Evolutionary conservation across 805 yeast species (phyloP), one percentile per base, ranked within the genome.

Genomic region (Kluyveromyces aestuarii): DNA sequence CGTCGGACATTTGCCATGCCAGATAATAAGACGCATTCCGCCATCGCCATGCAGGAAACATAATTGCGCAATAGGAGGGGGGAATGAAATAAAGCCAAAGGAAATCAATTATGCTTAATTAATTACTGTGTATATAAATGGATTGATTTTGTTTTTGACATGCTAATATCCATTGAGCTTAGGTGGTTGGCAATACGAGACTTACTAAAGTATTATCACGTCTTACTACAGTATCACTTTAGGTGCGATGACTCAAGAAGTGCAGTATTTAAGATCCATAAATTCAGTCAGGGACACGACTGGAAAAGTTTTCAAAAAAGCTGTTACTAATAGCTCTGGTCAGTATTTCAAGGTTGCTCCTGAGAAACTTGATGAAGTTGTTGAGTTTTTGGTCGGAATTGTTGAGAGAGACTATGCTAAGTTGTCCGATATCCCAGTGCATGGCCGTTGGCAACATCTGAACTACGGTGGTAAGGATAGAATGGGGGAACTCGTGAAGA

Each of bases 371-470:
- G 70, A 66, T 19, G 55, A 49, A 0, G 73, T 76, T 40, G 74
- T 77, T 25, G 72, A 69, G 6, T 79, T 66, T 56, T 75, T 80
- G 6, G 59, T 69, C 41, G 59, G 63, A 5, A 72, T 81, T 13
- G 72, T 78, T 46, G 60, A 61, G 16, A 63, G 72, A 11, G 75
- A 75, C 41, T 81, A 73, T 52, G 64, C 70, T 2, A 64, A 73
- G 25, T 72, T 72, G 36, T 56, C 60, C 2, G 52, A 61, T 1
- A 81, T 81, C 47, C 85, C 87, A 4, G 79, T 82, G 8, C 86
- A 81, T 60, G 86, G 86, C 1, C 69, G 87, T 48, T 80, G 81
- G 77, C 84, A 79, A 55, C 86, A 81, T 60, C 71, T 81, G 57
- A 78, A 80, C 55, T 77, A 73, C 35, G 76, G 77, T 37, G 72